Conservation (phyloP, 164 flowering plant species). For the Annona cherimola region DNA sequence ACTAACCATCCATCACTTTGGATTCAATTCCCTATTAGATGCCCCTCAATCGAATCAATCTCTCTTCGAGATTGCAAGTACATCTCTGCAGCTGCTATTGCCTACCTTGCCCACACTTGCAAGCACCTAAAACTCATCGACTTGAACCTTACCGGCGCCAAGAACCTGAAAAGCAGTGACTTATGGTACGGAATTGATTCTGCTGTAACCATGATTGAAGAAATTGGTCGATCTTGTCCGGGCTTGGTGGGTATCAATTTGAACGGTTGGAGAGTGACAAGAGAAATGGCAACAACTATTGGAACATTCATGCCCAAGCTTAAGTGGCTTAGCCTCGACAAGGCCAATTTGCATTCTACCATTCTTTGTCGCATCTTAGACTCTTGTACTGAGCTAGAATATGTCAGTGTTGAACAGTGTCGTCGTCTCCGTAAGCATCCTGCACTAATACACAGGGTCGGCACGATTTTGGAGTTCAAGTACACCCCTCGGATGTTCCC, state of each 20-base stretch:
- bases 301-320: background rate
- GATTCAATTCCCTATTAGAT: no score
- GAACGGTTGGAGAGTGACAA: background rate
- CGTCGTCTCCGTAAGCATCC: background rate
- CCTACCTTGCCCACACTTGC: no score
- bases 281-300: background rate
- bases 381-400: background rate
- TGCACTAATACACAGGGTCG: background rate
- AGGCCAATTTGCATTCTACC: background rate
- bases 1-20: no score
- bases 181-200: background rate
- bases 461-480: no score
- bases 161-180: background rate
- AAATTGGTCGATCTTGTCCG: constrained; percentile 1
- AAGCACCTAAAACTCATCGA: no score
- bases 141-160: no score
- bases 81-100: no score
- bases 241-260: background rate
- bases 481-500: no score
- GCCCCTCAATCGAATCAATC: no score
- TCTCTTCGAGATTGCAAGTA: no score
- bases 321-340: constrained; percentile 1
- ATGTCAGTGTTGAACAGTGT: background rate
- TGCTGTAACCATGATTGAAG: background rate
- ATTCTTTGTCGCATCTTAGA: background rate